These are phyloP conservation scores for Carnegiea gigantea DNA, from an alignment of 179 eudicot species.

Conservation along the genomic window DNA sequence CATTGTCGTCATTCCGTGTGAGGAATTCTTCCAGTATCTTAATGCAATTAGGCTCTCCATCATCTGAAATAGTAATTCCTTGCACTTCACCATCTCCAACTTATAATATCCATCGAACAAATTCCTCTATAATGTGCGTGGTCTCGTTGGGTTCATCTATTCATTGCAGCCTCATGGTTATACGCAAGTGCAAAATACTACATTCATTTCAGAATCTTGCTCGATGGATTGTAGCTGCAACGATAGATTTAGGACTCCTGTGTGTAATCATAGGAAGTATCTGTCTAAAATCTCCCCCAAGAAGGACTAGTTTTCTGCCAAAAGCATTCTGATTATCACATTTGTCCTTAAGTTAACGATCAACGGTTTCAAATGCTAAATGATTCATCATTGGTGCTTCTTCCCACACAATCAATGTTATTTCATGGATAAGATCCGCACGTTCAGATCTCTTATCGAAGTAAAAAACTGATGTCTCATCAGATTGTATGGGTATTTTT, in stretches of 20 bases:
- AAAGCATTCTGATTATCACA: not conserved
- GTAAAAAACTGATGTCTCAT: not conserved
- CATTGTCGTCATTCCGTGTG: no score
- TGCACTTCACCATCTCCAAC: no score
- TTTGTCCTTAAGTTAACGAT: not conserved
- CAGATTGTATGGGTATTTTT: not conserved
- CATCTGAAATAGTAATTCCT: no score
- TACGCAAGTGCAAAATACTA: no score
- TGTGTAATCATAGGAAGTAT: not conserved
- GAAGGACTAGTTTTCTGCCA: not conserved
- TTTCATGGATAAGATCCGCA: not conserved
- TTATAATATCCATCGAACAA: no score
- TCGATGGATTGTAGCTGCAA: not conserved
- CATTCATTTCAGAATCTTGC: no score
- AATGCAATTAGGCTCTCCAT: no score
- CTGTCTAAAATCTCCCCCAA: not conserved
- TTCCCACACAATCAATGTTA: not conserved
- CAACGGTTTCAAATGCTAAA: not conserved
- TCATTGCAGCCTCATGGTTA: not conserved
- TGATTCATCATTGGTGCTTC: not conserved
- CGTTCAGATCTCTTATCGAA: not conserved
- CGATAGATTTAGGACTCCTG: not conserved
- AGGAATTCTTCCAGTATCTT: no score
- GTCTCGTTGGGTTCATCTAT: not conserved
- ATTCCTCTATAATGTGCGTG: not conserved